A percentile compares a stretch with the other conserved stretches of the same genome.
Evolutionary conservation across 2,329 filamentous ascomycete genomes (phyloP).

Genomic region (Pseudogymnoascus sp.): DNA sequence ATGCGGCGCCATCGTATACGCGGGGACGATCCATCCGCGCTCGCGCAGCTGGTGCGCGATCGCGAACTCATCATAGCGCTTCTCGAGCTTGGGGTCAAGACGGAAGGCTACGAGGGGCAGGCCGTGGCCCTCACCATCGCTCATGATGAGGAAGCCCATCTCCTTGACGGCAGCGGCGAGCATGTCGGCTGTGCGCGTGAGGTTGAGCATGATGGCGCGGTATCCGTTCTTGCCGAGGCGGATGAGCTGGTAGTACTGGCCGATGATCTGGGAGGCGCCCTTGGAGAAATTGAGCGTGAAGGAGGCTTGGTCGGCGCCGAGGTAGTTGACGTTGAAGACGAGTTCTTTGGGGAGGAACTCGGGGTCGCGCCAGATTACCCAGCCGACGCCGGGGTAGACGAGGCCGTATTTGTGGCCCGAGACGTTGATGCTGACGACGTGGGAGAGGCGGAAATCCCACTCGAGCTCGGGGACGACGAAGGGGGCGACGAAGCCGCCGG

Average conservation of each 20-base stretch:
- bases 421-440: conserved; percentile 88
- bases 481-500: conserved; percentile 85
- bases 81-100: conserved; percentile 44
- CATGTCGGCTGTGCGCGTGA: conserved; percentile 85
- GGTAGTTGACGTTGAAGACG: conserved; percentile 99
- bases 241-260: conserved; percentile 96
- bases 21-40: conserved; percentile 87
- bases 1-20: conserved; percentile 94
- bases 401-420: conserved; percentile 83
- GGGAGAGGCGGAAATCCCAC: conserved; percentile 88
- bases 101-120: conserved; percentile 89
- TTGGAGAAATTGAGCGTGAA: conserved; percentile 98
- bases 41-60: conserved; percentile 79
- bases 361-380: conserved; percentile 81
- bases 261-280: conserved; percentile 88
- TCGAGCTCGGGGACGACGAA: conserved; percentile 77
- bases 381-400: conserved; percentile 87
- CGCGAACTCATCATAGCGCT: conserved; percentile 62
- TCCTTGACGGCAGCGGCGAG: conserved; percentile 65
- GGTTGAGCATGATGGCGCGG: conserved; percentile 86
- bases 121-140: conserved; percentile 66
- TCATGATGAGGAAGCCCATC: conserved; percentile 84
- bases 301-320: conserved; percentile 88
- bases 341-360: conserved; percentile 79
- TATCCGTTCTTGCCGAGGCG: conserved; percentile 90